Evolutionary conservation across 768 basidiomycete genomes (phyloP).

Genomic region (Nidularia pulvinata): DNA sequence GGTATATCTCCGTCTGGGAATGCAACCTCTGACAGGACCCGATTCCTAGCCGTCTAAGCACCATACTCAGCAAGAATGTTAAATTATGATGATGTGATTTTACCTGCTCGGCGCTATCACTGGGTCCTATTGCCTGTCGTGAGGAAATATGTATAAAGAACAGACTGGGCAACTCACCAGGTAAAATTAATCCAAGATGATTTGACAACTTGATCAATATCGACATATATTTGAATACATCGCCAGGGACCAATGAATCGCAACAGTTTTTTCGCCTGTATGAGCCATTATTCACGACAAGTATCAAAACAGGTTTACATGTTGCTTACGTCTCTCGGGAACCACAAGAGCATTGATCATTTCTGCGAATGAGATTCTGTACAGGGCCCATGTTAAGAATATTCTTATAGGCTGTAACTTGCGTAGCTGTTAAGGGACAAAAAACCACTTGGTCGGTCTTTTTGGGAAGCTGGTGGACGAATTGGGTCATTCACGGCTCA

Average conservation of each 20-base stretch:
- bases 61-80: not conserved
- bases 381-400: constrained; percentile 66
- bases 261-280: constrained; percentile 42
- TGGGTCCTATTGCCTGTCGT: constrained; percentile 50
- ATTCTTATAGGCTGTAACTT: constrained; percentile 73
- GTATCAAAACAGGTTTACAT: too few species aligned
- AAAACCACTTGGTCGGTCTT: constrained; percentile 94
- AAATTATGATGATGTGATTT: not conserved
- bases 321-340: constrained; percentile 50
- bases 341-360: constrained; percentile 75
- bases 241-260: constrained; percentile 48
- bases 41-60: constrained; percentile 44
- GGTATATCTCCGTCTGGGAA: constrained; percentile 60
- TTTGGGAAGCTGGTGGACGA: constrained; percentile 61
- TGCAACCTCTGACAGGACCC: constrained; percentile 57
- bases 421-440: constrained; percentile 78
- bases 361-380: constrained; percentile 69
- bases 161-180: constrained; percentile 41
- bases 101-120: constrained; percentile 72
- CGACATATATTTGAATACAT: constrained; percentile 77
- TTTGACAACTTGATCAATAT: constrained; percentile 89
- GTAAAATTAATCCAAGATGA: constrained; percentile 85
- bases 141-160: not conserved
- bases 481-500: too few species aligned
- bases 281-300: not conserved